These are phyloP conservation scores for Senna tora DNA, from an alignment of 306 rosid species.

Conservation along the genomic window DNA sequence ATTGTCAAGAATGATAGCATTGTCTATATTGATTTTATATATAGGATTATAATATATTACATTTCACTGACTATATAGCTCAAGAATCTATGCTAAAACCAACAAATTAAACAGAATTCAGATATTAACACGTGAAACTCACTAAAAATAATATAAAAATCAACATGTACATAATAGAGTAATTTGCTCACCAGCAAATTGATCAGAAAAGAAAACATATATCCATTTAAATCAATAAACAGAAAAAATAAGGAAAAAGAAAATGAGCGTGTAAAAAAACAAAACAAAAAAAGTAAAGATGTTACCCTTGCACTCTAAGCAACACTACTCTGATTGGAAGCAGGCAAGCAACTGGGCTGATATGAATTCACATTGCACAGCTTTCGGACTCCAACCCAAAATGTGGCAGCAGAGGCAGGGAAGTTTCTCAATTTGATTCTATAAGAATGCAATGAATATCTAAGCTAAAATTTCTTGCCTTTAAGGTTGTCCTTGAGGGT, in stretches of 20 bases:
- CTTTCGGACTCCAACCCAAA: slow-evolving; percentile 33
- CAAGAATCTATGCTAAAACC: slow-evolving; percentile 14
- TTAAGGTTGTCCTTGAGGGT: slow-evolving; percentile 51
- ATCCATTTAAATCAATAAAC: slow-evolving; percentile 1
- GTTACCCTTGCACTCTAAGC: slow-evolving; percentile 43
- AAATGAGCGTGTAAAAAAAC: slow-evolving; percentile 40
- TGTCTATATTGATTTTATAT: background rate
- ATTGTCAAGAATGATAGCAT: background rate
- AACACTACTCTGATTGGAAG: slow-evolving; percentile 38
- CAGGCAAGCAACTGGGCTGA: slow-evolving; percentile 24
- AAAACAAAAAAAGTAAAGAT: background rate
- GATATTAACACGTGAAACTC: slow-evolving; percentile 48
- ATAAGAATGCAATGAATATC: slow-evolving; percentile 36
- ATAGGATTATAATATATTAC: no score
- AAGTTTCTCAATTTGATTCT: slow-evolving; percentile 39
- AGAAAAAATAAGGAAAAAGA: slow-evolving; percentile 25
- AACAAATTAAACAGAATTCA: slow-evolving; percentile 30
- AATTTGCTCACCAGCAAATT: slow-evolving; percentile 48
- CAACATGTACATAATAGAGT: slow-evolving; percentile 51
- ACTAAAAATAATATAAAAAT: slow-evolving; percentile 35
- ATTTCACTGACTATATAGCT: slow-evolving; percentile 19
- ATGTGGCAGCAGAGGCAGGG: slow-evolving; percentile 33
- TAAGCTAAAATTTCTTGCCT: slow-evolving; percentile 67
- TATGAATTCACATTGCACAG: slow-evolving; percentile 18
- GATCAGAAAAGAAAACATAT: slow-evolving; percentile 37